Evolutionary conservation across 1,284 basidiomycete genomes (phyloP).

Genomic region (Sporisorium iseilematis-ciliati): DNA sequence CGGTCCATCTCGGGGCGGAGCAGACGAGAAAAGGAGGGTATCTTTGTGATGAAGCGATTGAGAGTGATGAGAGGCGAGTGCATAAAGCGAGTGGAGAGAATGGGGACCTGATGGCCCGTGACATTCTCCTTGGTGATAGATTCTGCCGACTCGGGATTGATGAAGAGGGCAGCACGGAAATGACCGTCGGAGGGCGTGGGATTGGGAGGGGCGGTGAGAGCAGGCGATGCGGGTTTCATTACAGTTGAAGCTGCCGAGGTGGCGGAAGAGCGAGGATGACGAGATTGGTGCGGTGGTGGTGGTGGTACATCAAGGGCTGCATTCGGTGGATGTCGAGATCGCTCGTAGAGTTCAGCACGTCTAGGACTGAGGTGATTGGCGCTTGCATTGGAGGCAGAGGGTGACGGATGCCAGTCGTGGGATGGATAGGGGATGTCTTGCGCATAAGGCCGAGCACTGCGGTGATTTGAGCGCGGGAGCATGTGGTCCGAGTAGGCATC

Average conservation of each 20-base stretch:
- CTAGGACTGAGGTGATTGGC: not conserved
- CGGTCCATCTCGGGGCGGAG: conserved; percentile 24
- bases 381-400: not conserved
- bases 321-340: not conserved
- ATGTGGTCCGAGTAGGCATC: not conserved
- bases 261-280: not conserved
- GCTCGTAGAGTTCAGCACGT: conserved; percentile 8
- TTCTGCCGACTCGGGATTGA: not conserved
- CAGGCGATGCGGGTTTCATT: not conserved
- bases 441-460: not conserved
- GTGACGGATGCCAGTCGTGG: not conserved
- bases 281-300: not conserved
- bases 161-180: conserved; percentile 30
- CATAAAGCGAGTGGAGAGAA: conserved; percentile 15
- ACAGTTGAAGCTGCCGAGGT: not conserved
- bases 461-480: not conserved
- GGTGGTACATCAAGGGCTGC: not conserved
- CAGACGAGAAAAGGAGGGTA: conserved; percentile 21
- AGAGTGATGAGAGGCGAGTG: conserved; percentile 22
- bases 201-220: not conserved
- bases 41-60: conserved; percentile 31
- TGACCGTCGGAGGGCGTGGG: not conserved
- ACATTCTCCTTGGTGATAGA: not conserved
- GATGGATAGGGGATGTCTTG: not conserved
- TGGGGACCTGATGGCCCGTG: not conserved